A percentile compares a stretch with the other conserved stretches of the same genome.
Conservation (phyloP, 805 yeast genomes). For the Torulaspora quercuum region DNA sequence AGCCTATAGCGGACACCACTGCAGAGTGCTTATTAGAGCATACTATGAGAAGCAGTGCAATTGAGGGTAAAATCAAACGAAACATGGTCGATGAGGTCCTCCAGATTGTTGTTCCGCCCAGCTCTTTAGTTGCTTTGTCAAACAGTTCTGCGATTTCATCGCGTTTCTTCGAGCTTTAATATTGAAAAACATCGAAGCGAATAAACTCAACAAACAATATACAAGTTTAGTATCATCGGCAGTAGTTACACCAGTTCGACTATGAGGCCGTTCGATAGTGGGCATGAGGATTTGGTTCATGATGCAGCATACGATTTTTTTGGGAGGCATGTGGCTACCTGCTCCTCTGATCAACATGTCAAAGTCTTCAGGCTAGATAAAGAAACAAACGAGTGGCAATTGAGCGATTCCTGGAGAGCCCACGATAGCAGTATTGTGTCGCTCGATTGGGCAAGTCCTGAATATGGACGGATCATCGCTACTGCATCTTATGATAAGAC, state of each 20-base stretch:
- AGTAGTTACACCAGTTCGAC: no score
- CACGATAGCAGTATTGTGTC: constrained; percentile 85
- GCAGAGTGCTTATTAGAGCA: constrained; percentile 27
- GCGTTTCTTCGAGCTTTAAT: no score
- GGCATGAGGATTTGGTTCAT: constrained; percentile 89
- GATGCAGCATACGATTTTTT: constrained; percentile 90
- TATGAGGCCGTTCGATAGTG: constrained; percentile 75
- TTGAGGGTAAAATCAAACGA: constrained; percentile 12
- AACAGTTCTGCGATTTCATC: no score
- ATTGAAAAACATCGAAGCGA: neutral
- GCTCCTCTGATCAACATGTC: constrained; percentile 90
- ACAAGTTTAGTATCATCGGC: no score
- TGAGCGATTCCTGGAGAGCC: constrained; percentile 91
- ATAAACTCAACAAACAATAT: neutral
- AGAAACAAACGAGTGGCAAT: constrained; percentile 67
- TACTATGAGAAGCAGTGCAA: constrained; percentile 18
- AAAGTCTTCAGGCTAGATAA: constrained; percentile 79
- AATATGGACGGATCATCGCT: constrained; percentile 82
- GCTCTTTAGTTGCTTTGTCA: neutral
- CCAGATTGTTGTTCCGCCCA: neutral
- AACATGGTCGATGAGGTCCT: constrained; percentile 11
- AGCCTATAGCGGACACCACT: constrained; percentile 54
- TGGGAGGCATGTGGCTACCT: constrained; percentile 89
- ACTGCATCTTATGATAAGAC: constrained; percentile 89
- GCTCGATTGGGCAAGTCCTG: constrained; percentile 92